Evolutionary conservation across 495 filamentous ascomycete genomes (phyloP).

Genomic region (Schizothecium vesticola): DNA sequence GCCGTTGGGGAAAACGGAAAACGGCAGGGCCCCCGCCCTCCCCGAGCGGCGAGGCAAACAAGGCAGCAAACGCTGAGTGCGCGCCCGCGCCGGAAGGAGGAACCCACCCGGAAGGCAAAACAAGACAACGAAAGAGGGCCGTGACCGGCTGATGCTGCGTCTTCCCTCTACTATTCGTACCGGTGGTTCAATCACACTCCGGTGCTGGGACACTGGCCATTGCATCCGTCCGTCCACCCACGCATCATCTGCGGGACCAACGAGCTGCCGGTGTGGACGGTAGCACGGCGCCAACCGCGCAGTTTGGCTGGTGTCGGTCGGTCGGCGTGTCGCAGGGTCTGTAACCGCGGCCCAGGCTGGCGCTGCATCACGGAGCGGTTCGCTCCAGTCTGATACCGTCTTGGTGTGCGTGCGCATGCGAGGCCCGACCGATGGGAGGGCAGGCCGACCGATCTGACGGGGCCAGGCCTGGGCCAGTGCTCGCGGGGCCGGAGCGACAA

Average conservation of each 20-base stretch:
- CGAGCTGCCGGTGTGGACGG: not conserved
- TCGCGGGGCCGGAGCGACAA: not conserved
- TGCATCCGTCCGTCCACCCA: not conserved
- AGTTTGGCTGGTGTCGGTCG: conserved; percentile 7
- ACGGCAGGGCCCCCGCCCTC: not conserved
- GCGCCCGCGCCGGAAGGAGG: conserved; percentile 8
- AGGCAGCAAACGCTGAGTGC: conserved; percentile 5
- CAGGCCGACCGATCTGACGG: conserved; percentile 8
- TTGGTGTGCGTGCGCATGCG: conserved; percentile 12
- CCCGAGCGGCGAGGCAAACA: not conserved
- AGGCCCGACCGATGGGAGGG: conserved; percentile 11
- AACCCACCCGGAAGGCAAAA: conserved; percentile 10
- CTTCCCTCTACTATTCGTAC: not conserved
- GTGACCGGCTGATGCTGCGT: not conserved
- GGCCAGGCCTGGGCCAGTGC: not conserved
- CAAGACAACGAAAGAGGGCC: not conserved
- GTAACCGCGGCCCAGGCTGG: conserved; percentile 3
- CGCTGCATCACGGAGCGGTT: conserved; percentile 6
- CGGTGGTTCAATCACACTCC: not conserved
- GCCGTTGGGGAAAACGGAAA: not conserved
- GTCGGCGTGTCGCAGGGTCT: not conserved
- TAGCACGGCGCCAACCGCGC: conserved; percentile 9
- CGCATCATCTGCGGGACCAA: not conserved
- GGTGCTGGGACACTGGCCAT: not conserved
- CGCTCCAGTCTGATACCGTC: conserved; percentile 12